Base-by-base conservation (phyloP, 805 yeast species). In the Starmerella stellata region DNA sequence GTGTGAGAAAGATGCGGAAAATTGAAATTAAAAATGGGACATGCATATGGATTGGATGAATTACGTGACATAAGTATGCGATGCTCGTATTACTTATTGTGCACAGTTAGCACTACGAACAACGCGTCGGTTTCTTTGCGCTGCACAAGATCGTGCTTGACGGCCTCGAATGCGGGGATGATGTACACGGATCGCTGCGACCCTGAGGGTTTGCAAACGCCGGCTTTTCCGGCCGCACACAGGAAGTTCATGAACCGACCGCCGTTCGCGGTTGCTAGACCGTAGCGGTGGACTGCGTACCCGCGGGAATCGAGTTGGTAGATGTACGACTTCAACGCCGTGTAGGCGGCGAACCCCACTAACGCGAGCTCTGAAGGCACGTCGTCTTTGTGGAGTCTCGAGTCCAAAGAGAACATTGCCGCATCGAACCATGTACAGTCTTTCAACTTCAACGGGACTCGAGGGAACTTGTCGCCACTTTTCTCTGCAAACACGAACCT, bases 311-410 rank as follows among this genome's bases (percentile, higher is more conserved):
- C 15, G 7, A 13, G 9, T 13, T 29, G 16, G 9, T 5, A 5
- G 32, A n/a, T 5, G 14, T 29, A 29, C 11, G 15, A 7, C 32
- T 29, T 9, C 11, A 29, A 13, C 19, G 32, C 7, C 19, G 7
- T 17, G 32, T 29, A 29, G 15, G 14, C 15, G 15, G 32, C 19
- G 11, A 29, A 8, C 8, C 32, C 32, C 11, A 29, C 19, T 8
- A 29, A 8, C 15, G 72, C 78, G 37, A 78, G 64, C 59, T 85
- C 78, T 47, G 65, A 59, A 31, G 55, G 49, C 7, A 64, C 64
- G 8, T 56, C 62, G 34, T 57, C 63, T 31, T 21, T 34, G 32
- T 44, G 36, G 42, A 43, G 43, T 39, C 47, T 46, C 7, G 37
- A 31, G 29, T 66, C 64, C 35, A 60, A 57, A 45, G 25, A 23